These are phyloP conservation scores for Hydnomerulius pinastri DNA, from an alignment of 768 basidiomycete genomes.

Conservation along the genomic window DNA sequence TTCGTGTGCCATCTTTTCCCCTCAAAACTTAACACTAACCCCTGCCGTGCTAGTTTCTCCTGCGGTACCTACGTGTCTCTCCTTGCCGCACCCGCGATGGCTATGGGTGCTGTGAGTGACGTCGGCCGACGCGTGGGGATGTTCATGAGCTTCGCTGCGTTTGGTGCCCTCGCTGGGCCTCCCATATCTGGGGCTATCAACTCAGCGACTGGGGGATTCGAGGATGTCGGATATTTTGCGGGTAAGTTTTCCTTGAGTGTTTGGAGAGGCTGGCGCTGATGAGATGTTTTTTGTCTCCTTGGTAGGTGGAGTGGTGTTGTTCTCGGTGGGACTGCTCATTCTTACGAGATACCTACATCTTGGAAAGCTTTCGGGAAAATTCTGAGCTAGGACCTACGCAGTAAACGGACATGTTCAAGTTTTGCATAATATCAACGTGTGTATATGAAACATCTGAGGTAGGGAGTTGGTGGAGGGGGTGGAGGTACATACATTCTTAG, in stretches of 20 bases:
- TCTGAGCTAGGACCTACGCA: no score
- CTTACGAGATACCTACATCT: constrained; percentile 43
- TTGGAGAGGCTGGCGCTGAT: neutral
- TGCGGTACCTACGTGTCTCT: constrained; percentile 66
- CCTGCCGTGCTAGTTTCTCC: constrained; percentile 43
- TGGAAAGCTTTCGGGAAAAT: constrained; percentile 41
- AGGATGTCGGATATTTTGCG: constrained; percentile 42
- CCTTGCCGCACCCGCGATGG: constrained; percentile 55
- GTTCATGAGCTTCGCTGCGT: constrained; percentile 57
- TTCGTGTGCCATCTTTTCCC: no score
- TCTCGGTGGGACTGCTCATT: constrained; percentile 44
- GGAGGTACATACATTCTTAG: no score
- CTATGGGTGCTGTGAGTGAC: constrained; percentile 60
- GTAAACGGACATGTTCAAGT: no score
- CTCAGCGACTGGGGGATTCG: constrained; percentile 48
- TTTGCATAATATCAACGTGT: no score
- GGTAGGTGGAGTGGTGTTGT: constrained; percentile 41
- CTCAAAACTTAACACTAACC: no score
- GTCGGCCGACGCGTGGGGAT: constrained; percentile 68
- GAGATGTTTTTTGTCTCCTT: neutral
- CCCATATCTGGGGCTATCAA: constrained; percentile 76
- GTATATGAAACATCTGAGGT: no score
- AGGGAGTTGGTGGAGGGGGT: no score
- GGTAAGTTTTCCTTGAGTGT: constrained; percentile 15
- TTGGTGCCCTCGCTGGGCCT: constrained; percentile 68